These are phyloP conservation scores for Clitoria ternatea DNA, from an alignment of 306 rosid species.

Conservation along the genomic window DNA sequence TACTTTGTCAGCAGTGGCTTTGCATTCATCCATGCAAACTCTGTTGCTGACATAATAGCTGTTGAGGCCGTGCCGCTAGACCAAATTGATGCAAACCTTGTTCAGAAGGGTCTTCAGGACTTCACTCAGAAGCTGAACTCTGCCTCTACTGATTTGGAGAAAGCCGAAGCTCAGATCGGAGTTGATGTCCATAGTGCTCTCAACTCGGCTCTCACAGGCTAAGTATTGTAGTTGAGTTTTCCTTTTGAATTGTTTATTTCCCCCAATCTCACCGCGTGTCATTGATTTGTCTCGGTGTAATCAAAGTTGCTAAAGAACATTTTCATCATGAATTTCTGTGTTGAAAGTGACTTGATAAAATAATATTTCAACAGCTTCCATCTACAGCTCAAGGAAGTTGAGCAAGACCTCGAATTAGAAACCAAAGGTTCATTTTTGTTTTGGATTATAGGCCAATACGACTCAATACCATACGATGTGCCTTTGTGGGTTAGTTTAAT, in stretches of 20 bases:
- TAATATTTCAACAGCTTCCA: constrained; percentile 39
- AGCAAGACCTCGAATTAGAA: constrained; percentile 29
- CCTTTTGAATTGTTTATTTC: constrained; percentile 21
- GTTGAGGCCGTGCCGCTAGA: constrained; percentile 92
- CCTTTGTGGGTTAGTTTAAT: neutral
- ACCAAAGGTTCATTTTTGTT: constrained; percentile 22
- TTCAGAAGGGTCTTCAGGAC: constrained; percentile 94
- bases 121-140: constrained; percentile 91
- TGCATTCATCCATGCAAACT: constrained; percentile 87
- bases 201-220: constrained; percentile 74
- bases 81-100: constrained; percentile 60
- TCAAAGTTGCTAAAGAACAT: constrained; percentile 33
- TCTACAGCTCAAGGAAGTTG: constrained; percentile 42
- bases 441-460: constrained; percentile 4
- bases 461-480: neutral
- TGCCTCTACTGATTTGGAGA: constrained; percentile 91
- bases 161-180: constrained; percentile 98
- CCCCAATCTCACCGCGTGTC: constrained; percentile 21
- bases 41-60: constrained; percentile 76
- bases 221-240: constrained; percentile 26
- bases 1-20: constrained; percentile 95
- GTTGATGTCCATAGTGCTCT: constrained; percentile 89
- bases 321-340: constrained; percentile 32
- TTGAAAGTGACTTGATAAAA: constrained; percentile 47
- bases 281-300: constrained; percentile 41